Percentiles rank a stretch among this genome's conserved stretches.
These are phyloP conservation scores for Teunomyces lycoperdinae DNA, from an alignment of 805 yeast species.

Conservation along the genomic window DNA sequence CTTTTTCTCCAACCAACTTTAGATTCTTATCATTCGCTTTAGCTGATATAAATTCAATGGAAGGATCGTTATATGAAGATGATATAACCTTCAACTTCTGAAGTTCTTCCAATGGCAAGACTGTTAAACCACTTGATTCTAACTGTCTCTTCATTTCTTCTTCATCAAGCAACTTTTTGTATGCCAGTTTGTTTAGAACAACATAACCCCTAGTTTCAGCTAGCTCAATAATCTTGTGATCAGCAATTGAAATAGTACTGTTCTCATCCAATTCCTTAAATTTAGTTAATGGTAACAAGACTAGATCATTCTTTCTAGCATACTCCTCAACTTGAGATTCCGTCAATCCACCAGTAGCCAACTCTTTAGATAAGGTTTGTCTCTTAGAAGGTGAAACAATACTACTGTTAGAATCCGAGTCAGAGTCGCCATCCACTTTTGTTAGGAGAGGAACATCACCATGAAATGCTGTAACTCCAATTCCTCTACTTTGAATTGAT, in stretches of 20 bases:
- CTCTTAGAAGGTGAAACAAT: slow-evolving; percentile 6
- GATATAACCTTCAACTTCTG: slow-evolving; percentile 12
- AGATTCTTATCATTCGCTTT: slow-evolving; percentile 11
- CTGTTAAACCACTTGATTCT: slow-evolving; percentile 29
- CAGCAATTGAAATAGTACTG: slow-evolving; percentile 20
- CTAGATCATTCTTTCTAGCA: slow-evolving; percentile 32
- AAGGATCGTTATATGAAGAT: slow-evolving; percentile 17
- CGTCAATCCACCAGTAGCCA: slow-evolving; percentile 8
- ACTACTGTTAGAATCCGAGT: slow-evolving; percentile 16
- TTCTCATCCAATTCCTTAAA: slow-evolving; percentile 28
- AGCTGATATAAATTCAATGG: slow-evolving; percentile 17
- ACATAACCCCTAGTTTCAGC: slow-evolving; percentile 26
- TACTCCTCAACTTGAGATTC: slow-evolving; percentile 30
- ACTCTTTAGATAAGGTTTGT: slow-evolving; percentile 16
- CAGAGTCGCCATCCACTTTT: slow-evolving; percentile 27
- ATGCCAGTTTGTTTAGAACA: slow-evolving; percentile 24
- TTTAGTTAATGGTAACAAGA: slow-evolving; percentile 28
- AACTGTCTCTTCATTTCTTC: slow-evolving; percentile 33
- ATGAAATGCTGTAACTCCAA: slow-evolving; percentile 12
- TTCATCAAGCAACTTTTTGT: slow-evolving; percentile 28
- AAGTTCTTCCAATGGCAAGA: slow-evolving; percentile 25
- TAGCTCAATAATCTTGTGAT: slow-evolving; percentile 21
- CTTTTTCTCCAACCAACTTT: slow-evolving; percentile 12
- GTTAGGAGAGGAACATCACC: slow-evolving; percentile 25
- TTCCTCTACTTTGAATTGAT: slow-evolving; percentile 9